phyloP scores from a whole-genome alignment of 331 rosid species.

The Pyracantha coccinea region DNA sequence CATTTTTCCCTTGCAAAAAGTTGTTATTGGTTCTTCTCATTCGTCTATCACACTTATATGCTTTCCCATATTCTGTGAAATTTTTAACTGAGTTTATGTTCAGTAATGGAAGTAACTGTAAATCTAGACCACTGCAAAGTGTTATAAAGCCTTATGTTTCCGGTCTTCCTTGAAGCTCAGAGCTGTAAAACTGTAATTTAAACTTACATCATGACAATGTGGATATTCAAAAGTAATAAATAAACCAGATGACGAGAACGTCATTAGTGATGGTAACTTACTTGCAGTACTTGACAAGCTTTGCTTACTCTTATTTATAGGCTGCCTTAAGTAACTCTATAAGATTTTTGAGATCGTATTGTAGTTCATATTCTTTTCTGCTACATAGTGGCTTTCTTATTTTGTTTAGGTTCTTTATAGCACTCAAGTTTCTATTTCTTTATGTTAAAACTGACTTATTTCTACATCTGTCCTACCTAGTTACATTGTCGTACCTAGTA shows the following conservation, averaged over 20 bases:
- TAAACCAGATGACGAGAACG: neutral
- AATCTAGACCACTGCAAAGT: neutral
- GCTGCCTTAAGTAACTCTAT: neutral
- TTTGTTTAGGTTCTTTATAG: neutral
- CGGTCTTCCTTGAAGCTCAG: neutral
- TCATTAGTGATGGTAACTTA: neutral
- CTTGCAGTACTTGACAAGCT: neutral
- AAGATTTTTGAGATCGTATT: neutral
- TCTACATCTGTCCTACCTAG: neutral
- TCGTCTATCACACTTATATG: neutral
- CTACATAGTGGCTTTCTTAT: neutral
- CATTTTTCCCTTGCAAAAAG: neutral
- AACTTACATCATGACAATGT: neutral
- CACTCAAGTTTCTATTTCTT: neutral
- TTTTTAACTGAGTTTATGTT: neutral
- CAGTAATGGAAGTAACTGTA: neutral
- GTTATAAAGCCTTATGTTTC: neutral
- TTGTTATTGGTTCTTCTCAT: neutral
- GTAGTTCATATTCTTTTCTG: neutral
- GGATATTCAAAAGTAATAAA: neutral
- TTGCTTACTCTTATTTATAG: neutral
- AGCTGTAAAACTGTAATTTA: neutral
- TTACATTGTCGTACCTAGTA: neutral
- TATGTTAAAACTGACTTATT: neutral
- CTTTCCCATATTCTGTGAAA: neutral